Base-by-base conservation (phyloP, 108 stramenopile species). In the Nitzschia inconspicua region DNA sequence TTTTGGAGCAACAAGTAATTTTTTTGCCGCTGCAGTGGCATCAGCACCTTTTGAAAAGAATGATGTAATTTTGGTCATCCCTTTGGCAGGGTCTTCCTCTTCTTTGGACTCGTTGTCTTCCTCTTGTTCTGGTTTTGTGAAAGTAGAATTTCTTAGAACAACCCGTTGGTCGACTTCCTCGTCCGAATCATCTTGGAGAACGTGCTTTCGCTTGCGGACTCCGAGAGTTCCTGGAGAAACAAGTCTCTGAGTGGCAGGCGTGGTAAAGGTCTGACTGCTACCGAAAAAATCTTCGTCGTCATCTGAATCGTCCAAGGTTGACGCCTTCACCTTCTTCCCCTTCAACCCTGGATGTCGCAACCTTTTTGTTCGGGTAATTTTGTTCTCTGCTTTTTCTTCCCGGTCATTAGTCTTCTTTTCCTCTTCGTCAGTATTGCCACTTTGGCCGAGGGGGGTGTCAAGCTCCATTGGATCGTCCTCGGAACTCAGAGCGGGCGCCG, bases 281-380 rank as follows among this genome's bases (percentile, higher is more conserved):
- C 16, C 37, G 1, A 23, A 42, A 61, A 64, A 64, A 29, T 24
- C 26, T 46, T 18, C 47, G 19, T 70, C 69, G 28, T 70, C 78
- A 46, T 75, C 74, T 4, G 68, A 70, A 36, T 72, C 52, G 29
- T 46, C 78, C 25, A n/a, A n/a, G n/a, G n/a, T n/a, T n/a, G n/a
- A n/a, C n/a, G 63, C 54, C 5, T 70, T 60, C 4, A 58, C 54
- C 25, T 58, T 40, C 23, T 69, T 43, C 3, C 54, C 16, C 44
- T 55, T 65, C 42, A 55, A 37, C 6, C 24, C 8, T 37, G 36
- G 36, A 10, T 8, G 36, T 13, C n/a, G n/a, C 22, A 8, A 6
- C 6, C 5, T 39, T 51, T 7, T 8, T 13, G 13, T 13, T 10
- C 36, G 8, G 36, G 8, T 13, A 13, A 37, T 10, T 37, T 37